Evolutionary conservation across 2,329 filamentous ascomycete species (phyloP).

Genomic region (Talaromyces amestolkiae): DNA sequence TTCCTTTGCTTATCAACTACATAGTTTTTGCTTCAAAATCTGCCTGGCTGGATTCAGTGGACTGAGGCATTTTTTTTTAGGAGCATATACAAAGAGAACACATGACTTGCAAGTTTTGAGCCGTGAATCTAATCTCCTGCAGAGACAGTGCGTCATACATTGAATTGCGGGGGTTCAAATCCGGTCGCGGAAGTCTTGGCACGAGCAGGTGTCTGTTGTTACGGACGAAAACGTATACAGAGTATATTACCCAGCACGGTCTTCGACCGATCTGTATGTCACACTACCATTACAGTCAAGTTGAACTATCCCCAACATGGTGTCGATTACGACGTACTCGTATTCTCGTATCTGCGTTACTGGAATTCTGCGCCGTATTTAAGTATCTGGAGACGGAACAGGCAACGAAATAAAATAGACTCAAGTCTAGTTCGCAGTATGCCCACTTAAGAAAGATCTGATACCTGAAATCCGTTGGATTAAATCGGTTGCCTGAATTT

Average conservation of each 20-base stretch:
- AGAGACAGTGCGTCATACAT: slow-evolving; percentile 1
- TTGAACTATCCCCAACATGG: background rate
- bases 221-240: background rate
- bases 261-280: too few species aligned
- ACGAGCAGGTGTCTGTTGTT: background rate
- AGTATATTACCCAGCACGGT: background rate
- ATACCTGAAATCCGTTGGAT: background rate
- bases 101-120: background rate
- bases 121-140: too few species aligned
- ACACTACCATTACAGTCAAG: too few species aligned
- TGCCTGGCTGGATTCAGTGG: background rate
- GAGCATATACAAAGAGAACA: background rate
- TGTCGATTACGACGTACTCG: background rate
- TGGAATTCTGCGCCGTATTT: background rate
- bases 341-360: background rate
- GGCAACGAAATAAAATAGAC: background rate
- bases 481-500: background rate
- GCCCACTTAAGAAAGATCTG: background rate
- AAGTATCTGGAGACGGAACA: background rate
- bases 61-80: background rate
- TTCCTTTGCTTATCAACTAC: background rate
- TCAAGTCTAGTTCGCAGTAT: background rate
- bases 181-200: slow-evolving; percentile 4
- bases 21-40: background rate
- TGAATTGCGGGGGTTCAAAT: background rate